Evolutionary conservation across 495 filamentous ascomycete species (phyloP), one percentile per base, ranked within the genome.

Genomic region (Penicillium macrosclerotiorum): DNA sequence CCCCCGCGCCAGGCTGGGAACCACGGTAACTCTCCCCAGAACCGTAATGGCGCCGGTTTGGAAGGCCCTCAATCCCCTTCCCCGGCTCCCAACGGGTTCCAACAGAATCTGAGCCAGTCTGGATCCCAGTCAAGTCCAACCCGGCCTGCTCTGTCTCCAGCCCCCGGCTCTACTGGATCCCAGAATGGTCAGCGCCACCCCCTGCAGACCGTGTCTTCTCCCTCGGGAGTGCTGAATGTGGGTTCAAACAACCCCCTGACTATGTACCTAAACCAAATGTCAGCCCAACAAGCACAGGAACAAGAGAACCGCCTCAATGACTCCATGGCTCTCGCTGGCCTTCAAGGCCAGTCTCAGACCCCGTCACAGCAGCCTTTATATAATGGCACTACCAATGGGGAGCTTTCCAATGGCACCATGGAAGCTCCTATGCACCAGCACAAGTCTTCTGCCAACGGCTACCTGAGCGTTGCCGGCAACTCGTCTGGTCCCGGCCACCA

Each of bases 241-340:
- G 82, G 83, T 23, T 73, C 75, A 44, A 91, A 79, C 74, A 98
- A 98, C 64, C 93, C 93, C 0, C 68, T 98, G 59, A 94, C 89
- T n/a, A 78, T 96, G 83, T 96, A 95, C 64, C 80, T 96, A 30
- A 87, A 80, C 63, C 89, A 95, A 62, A 84, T 90, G 38, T 89
- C 83, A 3, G 79, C 88, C 19, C 86, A 92, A 62, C 84, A 87
- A 16, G 79, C 84, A 27, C 80, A 80, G 38, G 80, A 83, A 44
- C 77, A 81, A 52, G 78, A 79, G 45, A 74, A 74, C 51, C 72
- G 68, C 4, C 37, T 71, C 37, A 61, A 57, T 33, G 79, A 80
- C 50, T 68, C 74, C 3, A 74, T 74, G 57, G 66, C 71, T 14
- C 63, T 80, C 31, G 65, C 67, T 20, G 64, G 66, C 27, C 52